A percentile compares a stretch with the other conserved stretches of the same genome.
Evolutionary conservation across 768 basidiomycete genomes (phyloP).

Genomic region (Auricularia cornea): DNA sequence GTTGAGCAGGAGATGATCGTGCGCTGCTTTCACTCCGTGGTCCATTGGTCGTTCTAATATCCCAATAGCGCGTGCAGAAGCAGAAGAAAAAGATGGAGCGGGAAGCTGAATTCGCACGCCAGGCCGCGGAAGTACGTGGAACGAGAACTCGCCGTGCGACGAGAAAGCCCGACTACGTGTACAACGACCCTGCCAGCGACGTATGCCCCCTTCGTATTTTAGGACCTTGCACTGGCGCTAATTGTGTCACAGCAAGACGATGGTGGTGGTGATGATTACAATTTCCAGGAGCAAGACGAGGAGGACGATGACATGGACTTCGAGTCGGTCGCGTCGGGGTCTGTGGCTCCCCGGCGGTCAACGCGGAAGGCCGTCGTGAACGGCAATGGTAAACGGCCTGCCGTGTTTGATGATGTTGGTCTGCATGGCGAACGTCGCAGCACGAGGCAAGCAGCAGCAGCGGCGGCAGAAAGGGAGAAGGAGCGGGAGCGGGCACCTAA

Average conservation of each 20-base stretch:
- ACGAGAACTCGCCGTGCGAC: constrained; percentile 71
- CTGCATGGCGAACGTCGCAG: constrained; percentile 62
- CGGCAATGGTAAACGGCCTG: constrained; percentile 43
- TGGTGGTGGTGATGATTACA: constrained; percentile 65
- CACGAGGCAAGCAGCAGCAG: not conserved
- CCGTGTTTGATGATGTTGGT: constrained; percentile 39
- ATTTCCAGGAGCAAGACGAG: constrained; percentile 26
- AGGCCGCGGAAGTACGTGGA: constrained; percentile 56
- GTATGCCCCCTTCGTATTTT: constrained; percentile 30
- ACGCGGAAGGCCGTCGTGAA: constrained; percentile 37
- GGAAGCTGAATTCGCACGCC: constrained; percentile 51
- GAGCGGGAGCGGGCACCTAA: constrained; percentile 48
- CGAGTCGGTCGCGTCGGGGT: constrained; percentile 12
- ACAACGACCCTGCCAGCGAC: constrained; percentile 58
- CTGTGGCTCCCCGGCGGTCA: constrained; percentile 30
- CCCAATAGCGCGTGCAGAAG: constrained; percentile 57
- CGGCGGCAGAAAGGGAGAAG: constrained; percentile 27
- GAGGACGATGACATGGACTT: constrained; percentile 32
- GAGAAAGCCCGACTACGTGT: constrained; percentile 73
- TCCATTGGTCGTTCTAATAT: constrained; percentile 6
- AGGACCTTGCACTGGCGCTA: constrained; percentile 13
- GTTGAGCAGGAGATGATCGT: constrained; percentile 68
- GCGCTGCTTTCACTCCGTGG: constrained; percentile 26
- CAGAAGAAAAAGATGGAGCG: constrained; percentile 57
- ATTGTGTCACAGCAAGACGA: constrained; percentile 32